A percentile compares a stretch with the other conserved stretches of the same genome.
phyloP scores from a whole-genome alignment of 2,329 filamentous ascomycete species.

The Phoma sp. region DNA sequence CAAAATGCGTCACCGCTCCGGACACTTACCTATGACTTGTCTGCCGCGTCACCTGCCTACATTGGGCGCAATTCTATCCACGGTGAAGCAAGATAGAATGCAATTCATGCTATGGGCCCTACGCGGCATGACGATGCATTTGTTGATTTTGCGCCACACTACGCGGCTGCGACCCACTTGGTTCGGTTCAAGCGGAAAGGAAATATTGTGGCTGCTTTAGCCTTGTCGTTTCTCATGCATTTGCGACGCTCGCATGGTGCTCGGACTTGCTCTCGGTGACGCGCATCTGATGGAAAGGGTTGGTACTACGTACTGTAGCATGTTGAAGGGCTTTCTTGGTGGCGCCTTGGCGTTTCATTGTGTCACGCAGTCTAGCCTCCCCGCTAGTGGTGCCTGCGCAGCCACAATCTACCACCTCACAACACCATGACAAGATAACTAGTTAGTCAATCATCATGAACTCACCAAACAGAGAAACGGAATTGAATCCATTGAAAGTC shows the following conservation, averaged over 20 bases:
- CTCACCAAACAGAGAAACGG: too few species aligned
- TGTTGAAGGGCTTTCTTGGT: too few species aligned
- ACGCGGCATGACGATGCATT: conserved; percentile 7
- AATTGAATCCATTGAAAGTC: too few species aligned
- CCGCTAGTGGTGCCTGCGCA: too few species aligned
- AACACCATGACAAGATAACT: too few species aligned
- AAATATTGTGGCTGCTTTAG: background rate
- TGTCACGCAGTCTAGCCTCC: too few species aligned
- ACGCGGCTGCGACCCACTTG: conserved; percentile 10
- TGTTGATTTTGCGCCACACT: background rate
- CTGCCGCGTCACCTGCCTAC: background rate
- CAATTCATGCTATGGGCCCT: background rate
- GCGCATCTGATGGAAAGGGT: too few species aligned
- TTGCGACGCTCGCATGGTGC: background rate
- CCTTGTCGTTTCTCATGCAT: background rate
- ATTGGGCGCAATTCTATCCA: background rate
- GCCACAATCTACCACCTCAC: too few species aligned
- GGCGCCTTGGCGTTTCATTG: too few species aligned
- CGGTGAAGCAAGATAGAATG: background rate
- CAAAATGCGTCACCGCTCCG: background rate
- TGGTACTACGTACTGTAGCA: too few species aligned
- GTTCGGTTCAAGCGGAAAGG: conserved; percentile 1
- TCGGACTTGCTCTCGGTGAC: background rate
- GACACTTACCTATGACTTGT: background rate
- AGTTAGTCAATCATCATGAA: too few species aligned